These are phyloP conservation scores for Hypericum perforatum DNA, from an alignment of 345 rosid species.

Conservation along the genomic window DNA sequence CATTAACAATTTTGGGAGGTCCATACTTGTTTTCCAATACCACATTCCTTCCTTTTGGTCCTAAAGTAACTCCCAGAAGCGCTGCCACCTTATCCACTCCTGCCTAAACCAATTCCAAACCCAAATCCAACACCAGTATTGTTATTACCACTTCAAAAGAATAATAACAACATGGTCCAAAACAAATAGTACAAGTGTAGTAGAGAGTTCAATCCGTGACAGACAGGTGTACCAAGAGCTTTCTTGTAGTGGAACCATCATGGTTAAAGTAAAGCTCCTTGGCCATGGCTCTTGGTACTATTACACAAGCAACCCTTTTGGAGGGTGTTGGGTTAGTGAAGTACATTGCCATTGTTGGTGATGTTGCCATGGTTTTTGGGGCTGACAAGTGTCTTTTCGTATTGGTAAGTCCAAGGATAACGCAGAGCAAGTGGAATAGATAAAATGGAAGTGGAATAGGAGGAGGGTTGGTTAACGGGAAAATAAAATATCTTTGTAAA, in stretches of 20 bases:
- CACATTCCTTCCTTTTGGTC: slow-evolving; percentile 93
- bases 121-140: not conserved
- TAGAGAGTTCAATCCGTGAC: not conserved
- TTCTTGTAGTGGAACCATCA: slow-evolving; percentile 75
- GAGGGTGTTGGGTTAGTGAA: slow-evolving; percentile 22
- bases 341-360: slow-evolving; percentile 41
- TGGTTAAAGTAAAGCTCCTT: slow-evolving; percentile 78
- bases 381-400: no score
- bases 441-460: no score
- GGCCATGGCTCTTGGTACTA: slow-evolving; percentile 41
- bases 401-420: no score
- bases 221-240: slow-evolving; percentile 42
- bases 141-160: no score
- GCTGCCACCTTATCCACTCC: slow-evolving; percentile 79
- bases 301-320: slow-evolving; percentile 16
- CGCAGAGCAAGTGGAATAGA: no score
- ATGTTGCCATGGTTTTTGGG: slow-evolving; percentile 49
- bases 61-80: slow-evolving; percentile 83
- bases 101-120: slow-evolving; percentile 36
- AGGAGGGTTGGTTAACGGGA: no score
- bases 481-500: no score
- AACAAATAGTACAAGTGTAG: not conserved
- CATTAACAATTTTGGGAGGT: slow-evolving; percentile 89
- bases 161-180: not conserved
- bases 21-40: slow-evolving; percentile 89